Percentiles rank a stretch among this genome's conserved stretches.
phyloP scores from a whole-genome alignment of 352 stramenopile species.

The Pythium pyrilobum region DNA sequence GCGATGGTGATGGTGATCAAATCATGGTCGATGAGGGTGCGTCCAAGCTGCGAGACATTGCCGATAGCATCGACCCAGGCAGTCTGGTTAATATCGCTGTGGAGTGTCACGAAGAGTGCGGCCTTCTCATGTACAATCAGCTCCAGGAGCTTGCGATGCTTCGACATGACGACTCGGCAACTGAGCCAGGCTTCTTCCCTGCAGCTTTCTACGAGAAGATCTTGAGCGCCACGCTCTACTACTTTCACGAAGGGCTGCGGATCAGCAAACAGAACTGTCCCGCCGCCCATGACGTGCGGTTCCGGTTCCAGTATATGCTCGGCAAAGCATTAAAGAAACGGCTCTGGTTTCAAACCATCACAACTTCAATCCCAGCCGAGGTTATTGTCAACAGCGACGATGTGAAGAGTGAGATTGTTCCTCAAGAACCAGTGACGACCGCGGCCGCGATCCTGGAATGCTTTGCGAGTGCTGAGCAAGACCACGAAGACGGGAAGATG shows the following conservation, averaged over 20 bases:
- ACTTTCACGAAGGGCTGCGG: conserved; percentile 36
- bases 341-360: conserved; percentile 29
- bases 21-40: too few species aligned
- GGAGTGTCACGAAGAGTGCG: conserved; percentile 71
- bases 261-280: conserved; percentile 24
- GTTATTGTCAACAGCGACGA: background rate
- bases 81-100: conserved; percentile 23
- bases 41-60: background rate
- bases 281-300: conserved; percentile 44
- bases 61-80: background rate
- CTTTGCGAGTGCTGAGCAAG: conserved; percentile 53
- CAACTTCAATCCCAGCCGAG: too few species aligned
- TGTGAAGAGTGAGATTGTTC: too few species aligned
- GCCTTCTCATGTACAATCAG: conserved; percentile 65
- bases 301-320: conserved; percentile 69
- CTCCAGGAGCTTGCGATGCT: conserved; percentile 58
- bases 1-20: background rate
- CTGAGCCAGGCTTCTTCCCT: background rate
- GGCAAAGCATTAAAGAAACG: conserved; percentile 71
- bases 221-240: conserved; percentile 21
- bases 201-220: conserved; percentile 19
- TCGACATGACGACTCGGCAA: conserved; percentile 15
- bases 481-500: conserved; percentile 53
- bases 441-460: conserved; percentile 28
- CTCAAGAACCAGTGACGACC: too few species aligned